Conservation (phyloP, 2,329 filamentous ascomycete species). For the Trichoderma breve region DNA sequence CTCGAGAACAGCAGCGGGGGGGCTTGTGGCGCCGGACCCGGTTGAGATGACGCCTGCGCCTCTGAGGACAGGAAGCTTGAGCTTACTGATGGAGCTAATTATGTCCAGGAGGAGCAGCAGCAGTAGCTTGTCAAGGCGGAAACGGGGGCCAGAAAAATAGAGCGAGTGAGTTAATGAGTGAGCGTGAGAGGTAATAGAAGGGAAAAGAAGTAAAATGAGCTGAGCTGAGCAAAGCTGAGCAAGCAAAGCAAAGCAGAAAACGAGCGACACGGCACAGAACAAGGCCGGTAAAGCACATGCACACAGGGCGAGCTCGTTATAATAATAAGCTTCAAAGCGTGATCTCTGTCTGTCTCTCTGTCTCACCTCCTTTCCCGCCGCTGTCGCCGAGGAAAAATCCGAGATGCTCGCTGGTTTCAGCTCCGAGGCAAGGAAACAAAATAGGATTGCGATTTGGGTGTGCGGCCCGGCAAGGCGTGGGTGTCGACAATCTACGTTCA, state of each 20-base stretch:
- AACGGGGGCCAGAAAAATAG: neutral
- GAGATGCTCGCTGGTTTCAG: neutral
- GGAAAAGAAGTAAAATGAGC: neutral
- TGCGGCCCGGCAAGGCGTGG: neutral
- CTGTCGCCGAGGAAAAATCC: neutral
- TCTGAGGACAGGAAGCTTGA: neutral
- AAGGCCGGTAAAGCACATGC: neutral
- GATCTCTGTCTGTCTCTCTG: neutral
- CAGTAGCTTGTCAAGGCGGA: neutral
- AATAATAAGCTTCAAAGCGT: neutral
- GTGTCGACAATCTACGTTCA: neutral
- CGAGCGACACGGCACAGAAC: neutral
- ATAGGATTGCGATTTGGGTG: neutral
- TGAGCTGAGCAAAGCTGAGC: neutral
- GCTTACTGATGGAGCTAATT: conserved; percentile 11
- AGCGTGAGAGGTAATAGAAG: neutral
- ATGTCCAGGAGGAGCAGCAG: neutral
- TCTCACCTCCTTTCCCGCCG: neutral
- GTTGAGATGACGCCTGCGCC: conserved; percentile 17
- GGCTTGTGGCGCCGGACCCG: conserved; percentile 14
- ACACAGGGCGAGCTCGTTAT: no score
- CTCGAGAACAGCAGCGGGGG: neutral
- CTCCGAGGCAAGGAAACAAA: neutral
- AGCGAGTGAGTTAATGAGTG: neutral
- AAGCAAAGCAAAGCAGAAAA: neutral